phyloP scores from a whole-genome alignment of 2,329 filamentous ascomycete genomes.

The Fusarium udum region DNA sequence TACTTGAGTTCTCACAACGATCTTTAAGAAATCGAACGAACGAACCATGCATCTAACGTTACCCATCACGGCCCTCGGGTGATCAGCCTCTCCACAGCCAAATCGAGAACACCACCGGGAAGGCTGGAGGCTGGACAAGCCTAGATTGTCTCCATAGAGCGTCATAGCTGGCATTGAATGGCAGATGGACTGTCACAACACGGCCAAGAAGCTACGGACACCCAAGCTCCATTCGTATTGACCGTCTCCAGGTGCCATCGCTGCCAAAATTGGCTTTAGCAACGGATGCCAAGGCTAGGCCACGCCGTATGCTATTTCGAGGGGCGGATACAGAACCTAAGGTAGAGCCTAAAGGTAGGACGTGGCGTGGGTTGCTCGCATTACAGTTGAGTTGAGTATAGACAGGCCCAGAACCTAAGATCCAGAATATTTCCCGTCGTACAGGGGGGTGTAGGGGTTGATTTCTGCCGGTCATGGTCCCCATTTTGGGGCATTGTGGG shows the following conservation, averaged over 20 bases:
- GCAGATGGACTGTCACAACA: background rate
- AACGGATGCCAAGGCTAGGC: conserved; percentile 18
- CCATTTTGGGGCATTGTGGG: conserved; percentile 33
- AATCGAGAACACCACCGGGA: conserved; percentile 10
- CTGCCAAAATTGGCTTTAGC: background rate
- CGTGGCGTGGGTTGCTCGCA: background rate
- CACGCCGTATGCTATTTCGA: conserved; percentile 31
- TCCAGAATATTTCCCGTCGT: conserved; percentile 29
- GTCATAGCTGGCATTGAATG: conserved; percentile 20
- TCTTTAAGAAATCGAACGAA: conserved; percentile 28
- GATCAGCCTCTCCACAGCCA: conserved; percentile 34
- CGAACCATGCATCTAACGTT: conserved; percentile 25
- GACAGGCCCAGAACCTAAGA: conserved; percentile 21
- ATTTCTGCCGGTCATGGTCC: conserved; percentile 16
- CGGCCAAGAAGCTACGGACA: background rate
- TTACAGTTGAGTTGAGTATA: background rate
- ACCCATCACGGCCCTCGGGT: conserved; percentile 28
- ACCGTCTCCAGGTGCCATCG: background rate
- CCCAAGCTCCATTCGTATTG: conserved; percentile 1
- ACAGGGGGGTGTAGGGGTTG: background rate
- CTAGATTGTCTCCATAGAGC: conserved; percentile 15
- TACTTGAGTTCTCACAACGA: conserved; percentile 17
- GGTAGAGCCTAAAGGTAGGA: background rate
- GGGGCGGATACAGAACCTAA: conserved; percentile 12
- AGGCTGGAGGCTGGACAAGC: conserved; percentile 29